Evolutionary conservation across 1,284 basidiomycete genomes (phyloP).

Genomic region (Puccinia brachypodii): DNA sequence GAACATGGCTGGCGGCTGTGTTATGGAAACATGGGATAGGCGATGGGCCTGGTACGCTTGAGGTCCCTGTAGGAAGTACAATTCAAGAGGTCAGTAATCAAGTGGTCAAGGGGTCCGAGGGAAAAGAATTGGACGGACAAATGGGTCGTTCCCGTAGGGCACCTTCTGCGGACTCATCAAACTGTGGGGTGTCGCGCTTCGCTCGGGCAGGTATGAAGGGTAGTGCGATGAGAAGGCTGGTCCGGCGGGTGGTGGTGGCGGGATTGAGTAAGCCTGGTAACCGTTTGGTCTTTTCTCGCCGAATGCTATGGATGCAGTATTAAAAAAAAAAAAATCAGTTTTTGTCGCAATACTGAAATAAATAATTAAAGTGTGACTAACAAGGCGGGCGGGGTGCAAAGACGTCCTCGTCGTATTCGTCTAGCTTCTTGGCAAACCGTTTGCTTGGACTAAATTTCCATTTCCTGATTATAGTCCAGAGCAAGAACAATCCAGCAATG

Average conservation of each 20-base stretch:
- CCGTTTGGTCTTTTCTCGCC: constrained; percentile 20
- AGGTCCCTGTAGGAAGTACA: not conserved
- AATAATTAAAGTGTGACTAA: not conserved
- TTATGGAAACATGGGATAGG: not conserved
- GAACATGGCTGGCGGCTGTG: constrained; percentile 12
- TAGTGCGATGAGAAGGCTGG: not conserved
- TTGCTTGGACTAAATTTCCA: constrained; percentile 36
- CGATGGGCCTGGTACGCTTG: constrained; percentile 5
- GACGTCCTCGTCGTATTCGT: constrained; percentile 37
- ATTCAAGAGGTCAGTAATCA: not conserved
- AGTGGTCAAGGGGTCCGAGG: not conserved
- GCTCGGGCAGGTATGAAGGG: constrained; percentile 13
- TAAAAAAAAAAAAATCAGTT: not conserved
- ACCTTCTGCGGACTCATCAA: not conserved
- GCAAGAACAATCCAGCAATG: constrained; percentile 11
- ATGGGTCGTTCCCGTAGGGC: not conserved
- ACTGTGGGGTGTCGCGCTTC: not conserved
- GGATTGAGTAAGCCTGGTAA: constrained; percentile 24
- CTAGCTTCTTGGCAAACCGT: constrained; percentile 35
- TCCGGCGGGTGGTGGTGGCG: not conserved
- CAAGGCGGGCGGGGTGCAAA: constrained; percentile 46
- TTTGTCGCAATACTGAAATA: not conserved
- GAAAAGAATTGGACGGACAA: not conserved
- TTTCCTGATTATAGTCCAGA: constrained; percentile 44
- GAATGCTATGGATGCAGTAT: not conserved